Evolutionary conservation across 371 early-diverging fungal species (phyloP).

Genomic region (Haplosporangium sp.): DNA sequence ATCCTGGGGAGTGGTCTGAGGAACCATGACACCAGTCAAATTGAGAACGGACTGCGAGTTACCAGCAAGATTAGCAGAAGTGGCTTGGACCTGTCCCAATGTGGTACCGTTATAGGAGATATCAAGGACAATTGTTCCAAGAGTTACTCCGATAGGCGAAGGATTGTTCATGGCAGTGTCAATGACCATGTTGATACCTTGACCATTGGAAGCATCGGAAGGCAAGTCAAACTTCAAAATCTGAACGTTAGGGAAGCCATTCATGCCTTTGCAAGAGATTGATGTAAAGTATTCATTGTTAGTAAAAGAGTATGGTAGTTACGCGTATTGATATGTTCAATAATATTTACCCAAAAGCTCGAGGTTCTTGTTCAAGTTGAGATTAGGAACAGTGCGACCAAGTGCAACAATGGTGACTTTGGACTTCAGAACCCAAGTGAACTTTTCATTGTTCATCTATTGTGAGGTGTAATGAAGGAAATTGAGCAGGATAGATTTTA

Average conservation of each 20-base stretch:
- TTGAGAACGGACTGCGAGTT: constrained; percentile 54
- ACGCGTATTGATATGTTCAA: too few relatives aligned
- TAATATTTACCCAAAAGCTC: constrained; percentile 23
- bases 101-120: constrained; percentile 64
- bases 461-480: neutral
- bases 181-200: constrained; percentile 67
- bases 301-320: too few relatives aligned
- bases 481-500: neutral
- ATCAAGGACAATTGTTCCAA: constrained; percentile 67
- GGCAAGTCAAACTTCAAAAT: constrained; percentile 70
- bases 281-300: neutral
- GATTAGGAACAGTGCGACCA: constrained; percentile 55
- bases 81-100: constrained; percentile 64
- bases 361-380: constrained; percentile 44
- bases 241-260: constrained; percentile 66
- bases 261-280: constrained; percentile 32
- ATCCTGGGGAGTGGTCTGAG: constrained; percentile 61
- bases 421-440: constrained; percentile 70
- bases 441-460: constrained; percentile 56
- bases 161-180: constrained; percentile 68
- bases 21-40: constrained; percentile 65
- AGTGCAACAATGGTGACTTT: constrained; percentile 69
- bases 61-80: constrained; percentile 59
- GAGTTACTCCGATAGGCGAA: constrained; percentile 70
- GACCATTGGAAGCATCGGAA: constrained; percentile 66